Evolutionary conservation across 306 rosid genomes (phyloP), one percentile per base, ranked within the genome.

Genomic region (Cucumis cinereus): DNA sequence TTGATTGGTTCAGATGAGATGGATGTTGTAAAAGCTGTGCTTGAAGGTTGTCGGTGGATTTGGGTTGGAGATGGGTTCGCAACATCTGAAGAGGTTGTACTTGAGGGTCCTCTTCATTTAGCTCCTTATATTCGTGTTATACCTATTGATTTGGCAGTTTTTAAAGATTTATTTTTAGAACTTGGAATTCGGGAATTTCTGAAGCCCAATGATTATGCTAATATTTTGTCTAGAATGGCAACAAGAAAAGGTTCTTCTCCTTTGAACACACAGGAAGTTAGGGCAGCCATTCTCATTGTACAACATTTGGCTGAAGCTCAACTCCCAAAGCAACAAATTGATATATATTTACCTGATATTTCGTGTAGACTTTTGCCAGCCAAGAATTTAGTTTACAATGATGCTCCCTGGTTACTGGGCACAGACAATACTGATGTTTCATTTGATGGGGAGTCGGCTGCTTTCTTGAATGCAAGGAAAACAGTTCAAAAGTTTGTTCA

Each of bases 51-150:
- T 76, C 84, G 96, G 47, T 93, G 97, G 98, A 89, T 93, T 77
- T 93, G 98, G 98, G 98, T 93, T 79, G 98, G 98, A 69, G 98
- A 93, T 83, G 98, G 98, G 81, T 91, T 93, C 80, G 93, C 94
- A 76, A 93, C 93, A 61, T 77, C 87, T 59, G 92, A 88, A 35
- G 98, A 93, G 88, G 98, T 93, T 77, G 97, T 91, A 80, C 92
- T 93, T 83, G 88, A 91, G 73, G 96, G 98, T 59, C 98, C 96
- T 52, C 87, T 93, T 81, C 94, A 93, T 86, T 85, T 93, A 92
- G 97, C 98, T 74, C 98, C 97, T 66, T 93, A 93, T 73, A 90
- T 93, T 43, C 97, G 98, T 59, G 98, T 91, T 72, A 91, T 93
- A 77, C 98, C 98, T 12, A 76, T 86, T 55, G 98, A 93, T 88